These are phyloP conservation scores for Argentina anserina DNA, from an alignment of 306 rosid species.

Conservation along the genomic window DNA sequence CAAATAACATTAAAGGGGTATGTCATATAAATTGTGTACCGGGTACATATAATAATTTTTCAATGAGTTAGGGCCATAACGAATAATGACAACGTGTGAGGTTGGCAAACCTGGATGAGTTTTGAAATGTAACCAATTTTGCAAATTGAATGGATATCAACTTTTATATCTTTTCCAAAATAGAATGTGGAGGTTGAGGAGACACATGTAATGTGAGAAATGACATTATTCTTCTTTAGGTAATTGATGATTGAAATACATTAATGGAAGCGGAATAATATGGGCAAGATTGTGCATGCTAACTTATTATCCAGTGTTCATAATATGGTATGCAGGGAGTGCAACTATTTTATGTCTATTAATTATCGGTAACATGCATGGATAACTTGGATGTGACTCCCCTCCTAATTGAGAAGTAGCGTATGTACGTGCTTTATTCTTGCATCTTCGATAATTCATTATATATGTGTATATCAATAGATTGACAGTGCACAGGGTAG, in stretches of 20 bases:
- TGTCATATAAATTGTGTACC: too few relatives aligned
- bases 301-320: conserved; percentile 7
- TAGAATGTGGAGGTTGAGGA: background rate
- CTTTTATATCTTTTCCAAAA: background rate
- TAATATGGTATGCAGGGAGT: background rate
- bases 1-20: too few relatives aligned
- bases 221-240: conserved; percentile 7
- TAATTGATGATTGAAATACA: conserved; percentile 13
- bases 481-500: too few relatives aligned
- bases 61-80: background rate
- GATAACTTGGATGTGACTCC: background rate
- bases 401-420: background rate
- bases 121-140: background rate
- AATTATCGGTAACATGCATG: background rate
- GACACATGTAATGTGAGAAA: background rate
- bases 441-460: background rate
- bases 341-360: background rate
- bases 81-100: background rate
- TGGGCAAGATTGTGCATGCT: conserved; percentile 42
- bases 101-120: background rate
- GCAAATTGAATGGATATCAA: background rate
- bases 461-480: background rate
- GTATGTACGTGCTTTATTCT: background rate
- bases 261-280: conserved; percentile 8
- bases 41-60: too few relatives aligned